Evolutionary conservation across 1,284 basidiomycete species (phyloP).

Genomic region (Cutaneotrichosporon cutaneum): DNA sequence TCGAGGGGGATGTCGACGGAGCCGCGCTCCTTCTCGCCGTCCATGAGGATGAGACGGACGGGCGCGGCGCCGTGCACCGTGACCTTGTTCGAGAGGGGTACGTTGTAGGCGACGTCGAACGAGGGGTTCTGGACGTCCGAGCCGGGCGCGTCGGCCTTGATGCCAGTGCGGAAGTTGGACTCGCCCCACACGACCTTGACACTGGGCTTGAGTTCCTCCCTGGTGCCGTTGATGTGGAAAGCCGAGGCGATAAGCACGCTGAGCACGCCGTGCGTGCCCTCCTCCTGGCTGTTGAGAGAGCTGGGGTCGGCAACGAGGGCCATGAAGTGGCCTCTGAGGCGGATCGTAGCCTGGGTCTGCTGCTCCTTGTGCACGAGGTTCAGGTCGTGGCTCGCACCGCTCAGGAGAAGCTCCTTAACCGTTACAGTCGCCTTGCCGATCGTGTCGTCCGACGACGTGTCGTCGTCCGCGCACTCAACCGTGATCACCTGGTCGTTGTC

Average conservation of each 20-base stretch:
- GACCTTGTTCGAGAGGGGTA: conserved; percentile 14
- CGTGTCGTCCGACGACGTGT: conserved; percentile 13
- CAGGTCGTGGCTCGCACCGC: conserved; percentile 9
- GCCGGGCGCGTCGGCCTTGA: conserved; percentile 20
- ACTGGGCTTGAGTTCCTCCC: conserved; percentile 19
- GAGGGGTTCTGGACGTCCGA: conserved; percentile 21
- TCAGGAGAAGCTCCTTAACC: conserved; percentile 17
- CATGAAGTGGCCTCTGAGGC: conserved; percentile 15
- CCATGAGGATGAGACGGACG: conserved; percentile 15
- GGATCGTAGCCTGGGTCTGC: conserved; percentile 6
- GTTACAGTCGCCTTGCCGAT: conserved; percentile 8
- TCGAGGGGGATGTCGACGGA: conserved; percentile 14
- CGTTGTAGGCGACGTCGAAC: conserved; percentile 14
- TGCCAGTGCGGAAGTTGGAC: conserved; percentile 15
- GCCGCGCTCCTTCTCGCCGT: conserved; percentile 18
- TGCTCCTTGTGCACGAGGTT: conserved; percentile 9
- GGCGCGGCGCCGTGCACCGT: conserved; percentile 11
- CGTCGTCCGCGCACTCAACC: conserved; percentile 14
- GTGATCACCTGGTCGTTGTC: conserved; percentile 19
- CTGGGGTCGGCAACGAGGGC: conserved; percentile 16
- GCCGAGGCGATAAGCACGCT: conserved; percentile 18
- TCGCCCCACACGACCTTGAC: conserved; percentile 21
- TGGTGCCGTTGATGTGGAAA: conserved; percentile 13
- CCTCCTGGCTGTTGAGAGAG: conserved; percentile 15
- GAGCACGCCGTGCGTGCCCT: conserved; percentile 17